phyloP scores from a whole-genome alignment of 345 rosid species.

The Rhodamnia argentea region DNA sequence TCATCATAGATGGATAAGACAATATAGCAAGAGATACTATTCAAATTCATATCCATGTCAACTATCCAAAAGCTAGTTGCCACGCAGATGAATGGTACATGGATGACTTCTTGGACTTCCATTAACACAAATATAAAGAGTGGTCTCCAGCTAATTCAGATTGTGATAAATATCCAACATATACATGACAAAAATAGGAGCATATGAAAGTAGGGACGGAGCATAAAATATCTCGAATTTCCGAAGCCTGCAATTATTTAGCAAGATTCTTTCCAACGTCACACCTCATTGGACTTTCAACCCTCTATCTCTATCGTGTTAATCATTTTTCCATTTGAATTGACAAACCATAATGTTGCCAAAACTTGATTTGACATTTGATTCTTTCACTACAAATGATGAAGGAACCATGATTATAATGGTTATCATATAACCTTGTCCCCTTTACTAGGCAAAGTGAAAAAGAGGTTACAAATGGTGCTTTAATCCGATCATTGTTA shows the following conservation, averaged over 20 bases:
- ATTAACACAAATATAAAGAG: background rate
- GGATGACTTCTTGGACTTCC: background rate
- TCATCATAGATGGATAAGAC: background rate
- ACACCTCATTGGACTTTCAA: background rate
- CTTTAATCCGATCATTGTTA: background rate
- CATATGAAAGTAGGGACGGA: background rate
- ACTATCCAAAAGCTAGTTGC: background rate
- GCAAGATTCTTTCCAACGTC: background rate
- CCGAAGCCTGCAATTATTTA: background rate
- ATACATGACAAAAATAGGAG: background rate
- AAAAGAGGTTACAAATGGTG: background rate
- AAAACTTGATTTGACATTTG: background rate
- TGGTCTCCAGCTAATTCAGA: background rate
- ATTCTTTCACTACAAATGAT: background rate
- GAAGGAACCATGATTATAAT: background rate
- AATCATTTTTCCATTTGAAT: background rate
- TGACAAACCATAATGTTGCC: background rate
- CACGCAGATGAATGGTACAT: background rate
- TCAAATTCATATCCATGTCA: background rate
- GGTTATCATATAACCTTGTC: background rate
- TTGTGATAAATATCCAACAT: background rate
- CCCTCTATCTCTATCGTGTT: background rate
- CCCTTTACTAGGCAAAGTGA: background rate
- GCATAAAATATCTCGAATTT: background rate
- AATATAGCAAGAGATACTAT: background rate